Conservation (phyloP, 2,329 filamentous ascomycete genomes). For the Tolypocladium amazonense region DNA sequence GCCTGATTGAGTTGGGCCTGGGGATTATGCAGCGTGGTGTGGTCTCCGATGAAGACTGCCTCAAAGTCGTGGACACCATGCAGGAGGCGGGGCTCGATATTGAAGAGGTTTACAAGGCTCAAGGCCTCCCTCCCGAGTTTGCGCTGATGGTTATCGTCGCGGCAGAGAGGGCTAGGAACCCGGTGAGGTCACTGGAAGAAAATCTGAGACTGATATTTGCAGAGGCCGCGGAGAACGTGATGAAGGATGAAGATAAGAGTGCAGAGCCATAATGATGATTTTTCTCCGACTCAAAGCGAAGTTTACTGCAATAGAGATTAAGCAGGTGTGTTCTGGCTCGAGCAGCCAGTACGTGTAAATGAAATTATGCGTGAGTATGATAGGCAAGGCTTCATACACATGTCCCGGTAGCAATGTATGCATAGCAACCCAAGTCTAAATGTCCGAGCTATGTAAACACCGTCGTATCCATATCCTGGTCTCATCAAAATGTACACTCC, state of each 20-base stretch:
- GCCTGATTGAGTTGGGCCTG: not conserved
- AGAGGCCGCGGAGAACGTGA: not conserved
- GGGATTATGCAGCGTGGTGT: not conserved
- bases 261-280: not conserved
- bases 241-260: not conserved
- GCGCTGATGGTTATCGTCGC: not conserved
- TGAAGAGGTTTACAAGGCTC: not conserved
- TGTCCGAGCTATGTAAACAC: not conserved
- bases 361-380: not conserved
- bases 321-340: not conserved
- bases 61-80: not conserved
- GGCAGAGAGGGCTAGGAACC: not conserved
- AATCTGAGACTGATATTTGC: not conserved
- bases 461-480: not conserved
- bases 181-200: not conserved
- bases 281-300: not conserved
- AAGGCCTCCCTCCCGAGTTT: not conserved
- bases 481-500: conserved; percentile 46
- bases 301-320: not conserved
- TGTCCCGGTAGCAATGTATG: not conserved
- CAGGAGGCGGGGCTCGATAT: not conserved
- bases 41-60: not conserved
- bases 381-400: not conserved
- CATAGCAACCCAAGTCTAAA: not conserved
- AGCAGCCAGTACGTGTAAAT: not conserved